Evolutionary conservation across 2,329 filamentous ascomycete species (phyloP).

Genomic region (Botrytis cinerea): DNA sequence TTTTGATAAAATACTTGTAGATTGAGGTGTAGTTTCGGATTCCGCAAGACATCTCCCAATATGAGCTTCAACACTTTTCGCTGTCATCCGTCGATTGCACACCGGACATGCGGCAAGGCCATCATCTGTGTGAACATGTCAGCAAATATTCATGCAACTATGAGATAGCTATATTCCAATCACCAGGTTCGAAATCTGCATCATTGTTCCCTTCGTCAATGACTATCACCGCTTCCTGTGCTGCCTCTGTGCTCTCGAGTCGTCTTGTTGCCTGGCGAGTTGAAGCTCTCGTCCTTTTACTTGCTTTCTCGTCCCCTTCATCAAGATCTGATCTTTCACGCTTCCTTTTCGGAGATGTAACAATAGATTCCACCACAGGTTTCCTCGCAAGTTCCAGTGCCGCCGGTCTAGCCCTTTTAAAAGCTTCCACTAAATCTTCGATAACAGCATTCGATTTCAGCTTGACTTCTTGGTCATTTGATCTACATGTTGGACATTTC

Average conservation of each 20-base stretch:
- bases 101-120: conserved; percentile 83
- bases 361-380: conserved; percentile 38
- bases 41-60: conserved; percentile 45
- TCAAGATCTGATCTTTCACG: conserved; percentile 39
- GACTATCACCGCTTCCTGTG: conserved; percentile 42
- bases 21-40: conserved; percentile 12
- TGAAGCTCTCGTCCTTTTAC: conserved; percentile 56
- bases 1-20: conserved; percentile 29
- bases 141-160: conserved; percentile 7
- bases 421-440: conserved; percentile 81
- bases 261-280: conserved; percentile 49
- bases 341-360: conserved; percentile 55
- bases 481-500: conserved; percentile 83
- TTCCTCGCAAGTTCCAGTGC: conserved; percentile 65
- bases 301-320: conserved; percentile 40
- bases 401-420: conserved; percentile 62
- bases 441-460: conserved; percentile 82
- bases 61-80: conserved; percentile 63
- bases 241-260: conserved; percentile 32
- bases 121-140: conserved; percentile 32
- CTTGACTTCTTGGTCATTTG: conserved; percentile 78
- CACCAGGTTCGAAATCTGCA: conserved; percentile 39
- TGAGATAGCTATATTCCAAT: not conserved
- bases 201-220: conserved; percentile 37
- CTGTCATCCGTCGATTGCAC: conserved; percentile 63